Base-by-base conservation (phyloP, 495 filamentous ascomycete species). In the Aspergillus taichungensis region DNA sequence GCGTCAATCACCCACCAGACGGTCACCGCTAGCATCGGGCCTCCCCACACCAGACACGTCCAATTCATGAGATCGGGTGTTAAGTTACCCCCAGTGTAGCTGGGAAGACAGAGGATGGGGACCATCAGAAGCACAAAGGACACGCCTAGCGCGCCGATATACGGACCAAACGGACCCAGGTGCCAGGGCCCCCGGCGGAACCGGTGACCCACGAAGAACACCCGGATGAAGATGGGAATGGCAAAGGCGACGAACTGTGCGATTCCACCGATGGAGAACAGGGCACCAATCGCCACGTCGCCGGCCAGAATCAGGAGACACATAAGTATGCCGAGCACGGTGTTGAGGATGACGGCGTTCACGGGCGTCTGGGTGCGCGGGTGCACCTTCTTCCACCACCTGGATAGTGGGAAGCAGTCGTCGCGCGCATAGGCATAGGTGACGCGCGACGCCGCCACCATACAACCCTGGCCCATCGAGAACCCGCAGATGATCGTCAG, bases 361-460 rank as follows among this genome's bases (percentile, higher is more conserved):
- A 89, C 85, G 0, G 85, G 85, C 1, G 85, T 89, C 27, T 72
- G 63, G 5, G 85, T 88, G 62, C 61, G 45, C 24, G 58, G 55
- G 65, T 89, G 81, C 37, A 89, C 80, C n/a, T 66, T 52, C 60
- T 83, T 86, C 64, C 82, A 82, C 52, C 72, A 72, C 0, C 53
- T 70, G 6, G 81, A 85, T n/a, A 71, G 59, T 0, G 80, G 80
- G 63, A 88, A 88, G 57, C 82, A 85, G 52, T 80, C 85, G 61
- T 89, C 85, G 9, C 85, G 79, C 6, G 84, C 84, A 60, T 88
- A 88, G 12, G 85, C 85, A 53, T 86, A 89, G 12, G 84, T 86
- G 24, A 89, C 85, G 40, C 85, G 71, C 6, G 80, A 85, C 3
- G 85, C 85, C 10, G 85, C 83, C 28, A 89, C 82, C 85, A 87